phyloP scores from a whole-genome alignment of 2,329 filamentous ascomycete species.

The Clonostachys solani region DNA sequence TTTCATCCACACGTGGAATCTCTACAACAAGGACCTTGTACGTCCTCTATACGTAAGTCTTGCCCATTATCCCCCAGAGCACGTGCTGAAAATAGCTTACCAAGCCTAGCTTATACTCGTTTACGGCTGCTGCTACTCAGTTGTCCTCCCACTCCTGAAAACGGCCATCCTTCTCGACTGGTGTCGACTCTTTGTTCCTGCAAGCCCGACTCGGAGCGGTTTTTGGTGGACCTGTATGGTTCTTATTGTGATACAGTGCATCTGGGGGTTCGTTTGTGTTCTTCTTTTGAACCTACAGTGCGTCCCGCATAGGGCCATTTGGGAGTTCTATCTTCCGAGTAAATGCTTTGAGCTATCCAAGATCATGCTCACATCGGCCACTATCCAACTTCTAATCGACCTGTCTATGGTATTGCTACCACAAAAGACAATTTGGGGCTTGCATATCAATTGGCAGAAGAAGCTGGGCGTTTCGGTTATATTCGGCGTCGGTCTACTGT shows the following conservation, averaged over 20 bases:
- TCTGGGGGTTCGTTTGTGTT: conserved; percentile 17
- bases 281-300: conserved; percentile 26
- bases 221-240: conserved; percentile 28
- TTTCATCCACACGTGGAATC: conserved; percentile 27
- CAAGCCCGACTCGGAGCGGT: conserved; percentile 4
- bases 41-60: conserved; percentile 15
- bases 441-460: conserved; percentile 21
- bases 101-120: conserved; percentile 21
- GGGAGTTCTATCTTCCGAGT: conserved; percentile 20
- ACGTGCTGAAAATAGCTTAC: no score
- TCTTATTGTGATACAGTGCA: conserved; percentile 20
- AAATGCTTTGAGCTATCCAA: conserved; percentile 20
- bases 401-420: conserved; percentile 20
- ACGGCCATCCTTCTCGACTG: conserved; percentile 36
- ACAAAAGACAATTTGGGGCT: conserved; percentile 19
- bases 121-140: conserved; percentile 26
- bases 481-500: conserved; percentile 22
- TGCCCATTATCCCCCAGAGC: neutral
- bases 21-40: conserved; percentile 18
- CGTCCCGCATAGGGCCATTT: conserved; percentile 22
- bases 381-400: conserved; percentile 20
- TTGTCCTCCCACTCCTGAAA: conserved; percentile 30
- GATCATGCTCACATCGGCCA: conserved; percentile 19
- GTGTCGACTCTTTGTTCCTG: conserved; percentile 25
- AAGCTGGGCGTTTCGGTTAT: conserved; percentile 22